Percentiles rank a stretch among this genome's conserved stretches.
phyloP scores from a whole-genome alignment of 2,329 filamentous ascomycete species.

The Monosporascus sp. region DNA sequence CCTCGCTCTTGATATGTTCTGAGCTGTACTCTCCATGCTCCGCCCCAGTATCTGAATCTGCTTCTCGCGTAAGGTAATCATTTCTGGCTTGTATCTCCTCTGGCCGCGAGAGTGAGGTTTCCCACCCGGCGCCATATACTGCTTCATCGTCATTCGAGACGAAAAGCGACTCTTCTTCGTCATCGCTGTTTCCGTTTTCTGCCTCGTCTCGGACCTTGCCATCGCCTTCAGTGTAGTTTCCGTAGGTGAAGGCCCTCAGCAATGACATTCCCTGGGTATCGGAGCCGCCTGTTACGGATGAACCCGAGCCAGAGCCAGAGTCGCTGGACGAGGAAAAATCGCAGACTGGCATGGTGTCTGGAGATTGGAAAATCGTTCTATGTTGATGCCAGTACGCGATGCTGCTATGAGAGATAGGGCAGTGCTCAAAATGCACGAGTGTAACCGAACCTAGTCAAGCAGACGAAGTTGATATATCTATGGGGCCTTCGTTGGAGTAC shows the following conservation, averaged over 20 bases:
- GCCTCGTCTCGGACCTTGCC: not conserved
- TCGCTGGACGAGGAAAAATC: not conserved
- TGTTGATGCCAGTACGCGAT: too few relatives aligned
- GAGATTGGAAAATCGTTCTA: too few relatives aligned
- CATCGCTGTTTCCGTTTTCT: not conserved
- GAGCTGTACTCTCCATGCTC: too few relatives aligned
- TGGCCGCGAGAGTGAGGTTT: too few relatives aligned
- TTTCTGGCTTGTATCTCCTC: not conserved
- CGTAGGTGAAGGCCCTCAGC: not conserved
- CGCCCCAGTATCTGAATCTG: not conserved
- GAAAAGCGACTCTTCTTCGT: not conserved
- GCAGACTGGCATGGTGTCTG: too few relatives aligned
- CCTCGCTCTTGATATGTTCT: too few relatives aligned
- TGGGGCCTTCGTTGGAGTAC: too few relatives aligned
- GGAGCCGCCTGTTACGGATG: not conserved
- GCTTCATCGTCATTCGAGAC: not conserved
- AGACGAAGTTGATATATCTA: too few relatives aligned
- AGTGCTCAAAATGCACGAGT: too few relatives aligned
- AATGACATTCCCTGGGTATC: not conserved
- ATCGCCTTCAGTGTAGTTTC: not conserved
- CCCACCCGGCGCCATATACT: not conserved
- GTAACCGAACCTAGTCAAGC: too few relatives aligned
- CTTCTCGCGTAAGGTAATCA: not conserved
- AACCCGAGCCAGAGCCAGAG: not conserved
- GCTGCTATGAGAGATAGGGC: too few relatives aligned